Conservation (phyloP, 1,284 basidiomycete genomes). For the Apiotrichum laibachii region DNA sequence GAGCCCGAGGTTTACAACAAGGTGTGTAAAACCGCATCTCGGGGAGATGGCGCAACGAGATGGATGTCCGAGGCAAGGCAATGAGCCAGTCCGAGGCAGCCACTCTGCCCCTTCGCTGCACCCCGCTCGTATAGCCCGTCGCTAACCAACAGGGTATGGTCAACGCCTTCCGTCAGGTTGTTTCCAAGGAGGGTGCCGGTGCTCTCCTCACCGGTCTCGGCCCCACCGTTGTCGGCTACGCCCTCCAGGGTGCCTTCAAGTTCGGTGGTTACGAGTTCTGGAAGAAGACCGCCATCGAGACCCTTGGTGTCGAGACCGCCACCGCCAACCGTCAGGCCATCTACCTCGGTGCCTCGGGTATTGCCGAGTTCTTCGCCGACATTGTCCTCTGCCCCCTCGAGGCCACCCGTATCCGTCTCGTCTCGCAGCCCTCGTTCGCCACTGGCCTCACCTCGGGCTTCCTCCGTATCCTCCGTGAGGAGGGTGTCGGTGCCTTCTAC, state of each 20-base stretch:
- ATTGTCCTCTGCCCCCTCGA: constrained; percentile 59
- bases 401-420: constrained; percentile 61
- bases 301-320: constrained; percentile 78
- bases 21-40: constrained; percentile 39
- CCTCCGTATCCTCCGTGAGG: constrained; percentile 56
- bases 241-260: constrained; percentile 94
- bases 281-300: constrained; percentile 87
- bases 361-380: constrained; percentile 93
- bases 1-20: constrained; percentile 59
- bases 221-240: constrained; percentile 88
- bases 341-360: constrained; percentile 90
- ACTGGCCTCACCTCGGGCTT: constrained; percentile 57
- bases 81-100: too few relatives aligned
- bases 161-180: constrained; percentile 67
- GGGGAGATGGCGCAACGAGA: not conserved
- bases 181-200: constrained; percentile 74
- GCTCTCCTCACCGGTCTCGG: constrained; percentile 94
- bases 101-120: not conserved
- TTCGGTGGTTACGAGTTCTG: constrained; percentile 92
- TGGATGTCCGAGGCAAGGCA: too few relatives aligned
- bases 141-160: constrained; percentile 60
- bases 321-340: constrained; percentile 85
- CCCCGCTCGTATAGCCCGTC: not conserved
- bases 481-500: constrained; percentile 56
- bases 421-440: constrained; percentile 58